A percentile compares a stretch with the other conserved stretches of the same genome.
These are phyloP conservation scores for Globisporangium viniferum DNA, from an alignment of 352 stramenopile species.

Conservation along the genomic window DNA sequence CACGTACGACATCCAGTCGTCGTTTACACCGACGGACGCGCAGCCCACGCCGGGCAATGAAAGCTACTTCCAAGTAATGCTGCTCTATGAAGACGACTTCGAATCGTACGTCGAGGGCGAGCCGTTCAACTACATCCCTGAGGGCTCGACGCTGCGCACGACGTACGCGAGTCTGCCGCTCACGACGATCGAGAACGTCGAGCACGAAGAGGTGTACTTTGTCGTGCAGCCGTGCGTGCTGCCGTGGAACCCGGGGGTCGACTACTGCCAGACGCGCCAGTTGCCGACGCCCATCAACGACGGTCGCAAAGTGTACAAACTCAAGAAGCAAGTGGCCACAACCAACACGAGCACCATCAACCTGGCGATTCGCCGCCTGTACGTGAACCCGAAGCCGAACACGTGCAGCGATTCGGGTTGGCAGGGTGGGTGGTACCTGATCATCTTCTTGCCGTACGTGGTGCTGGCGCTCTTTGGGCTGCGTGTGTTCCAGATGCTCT, in stretches of 20 bases:
- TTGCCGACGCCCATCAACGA: slow-evolving; percentile 40
- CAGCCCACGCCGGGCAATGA: slow-evolving; percentile 17
- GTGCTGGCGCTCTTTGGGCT: slow-evolving; percentile 48
- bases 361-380: slow-evolving; percentile 31
- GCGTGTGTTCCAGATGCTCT: slow-evolving; percentile 58
- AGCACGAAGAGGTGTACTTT: slow-evolving; percentile 56
- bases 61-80: slow-evolving; percentile 47
- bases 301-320: slow-evolving; percentile 43
- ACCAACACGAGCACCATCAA: slow-evolving; percentile 14
- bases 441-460: slow-evolving; percentile 62
- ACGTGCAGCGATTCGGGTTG: slow-evolving; percentile 43
- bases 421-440: slow-evolving; percentile 41
- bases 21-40: slow-evolving; percentile 14
- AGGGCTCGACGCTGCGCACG: slow-evolving; percentile 38
- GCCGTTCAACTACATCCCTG: slow-evolving; percentile 33
- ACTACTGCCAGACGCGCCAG: slow-evolving; percentile 35
- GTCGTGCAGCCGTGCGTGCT: slow-evolving; percentile 54
- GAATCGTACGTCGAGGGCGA: slow-evolving; percentile 49
- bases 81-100: slow-evolving; percentile 54
- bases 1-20: slow-evolving; percentile 43
- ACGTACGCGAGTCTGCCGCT: slow-evolving; percentile 43
- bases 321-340: slow-evolving; percentile 19
- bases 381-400: slow-evolving; percentile 65
- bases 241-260: slow-evolving; percentile 23
- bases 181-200: slow-evolving; percentile 44